Base-by-base conservation (phyloP, 177 flowering plant genomes). In the Vitis hybrid region DNA sequence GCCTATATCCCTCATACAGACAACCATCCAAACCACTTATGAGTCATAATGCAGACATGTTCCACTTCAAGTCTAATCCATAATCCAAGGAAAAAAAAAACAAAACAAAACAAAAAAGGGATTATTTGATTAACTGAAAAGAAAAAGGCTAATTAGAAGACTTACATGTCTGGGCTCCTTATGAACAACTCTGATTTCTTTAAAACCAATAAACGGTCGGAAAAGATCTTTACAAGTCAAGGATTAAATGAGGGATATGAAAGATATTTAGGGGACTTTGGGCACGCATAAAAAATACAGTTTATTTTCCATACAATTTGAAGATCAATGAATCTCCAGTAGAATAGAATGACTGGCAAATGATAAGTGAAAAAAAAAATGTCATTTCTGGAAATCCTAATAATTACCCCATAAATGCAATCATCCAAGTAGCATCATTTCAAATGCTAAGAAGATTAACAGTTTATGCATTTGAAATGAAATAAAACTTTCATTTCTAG, bases 151-250 rank as follows among this genome's bases (percentile, higher is more conserved):
- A 50, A 67, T 26, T 3, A 57, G 74, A 13, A 67, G 19, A 79
- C 86, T 83, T 83, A 83, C 89, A 64, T 64, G 79, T 67, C 86
- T 82, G n/a, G 89, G 75, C 82, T 80, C 86, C 85, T 83, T 86
- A 72, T 83, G 85, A 53, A 86, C 70, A 63, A 86, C 82, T 82
- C 72, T 83, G 26, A 86, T 77, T 19, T 86, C 89, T 68, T 74
- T 82, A 65, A 78, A 86, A 31, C 89, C 89, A 73, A 78, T 77
- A 69, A 86, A 86, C 11, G 89, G 89, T 26, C 86, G 89, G 72
- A 86, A 86, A 49, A 86, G 79, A 79, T 86, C 89, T 86, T 31
- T 5, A 14, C 26, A 73, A 68, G 74, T 80, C 71, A 83, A 78
- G 84, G 79, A 80, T 66, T 50, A 59, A 56, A 66, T 22, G 18